A percentile compares a stretch with the other conserved stretches of the same genome.
Conservation (phyloP, 176 grass and related monocot genomes). For the Aegilops umbellulata region DNA sequence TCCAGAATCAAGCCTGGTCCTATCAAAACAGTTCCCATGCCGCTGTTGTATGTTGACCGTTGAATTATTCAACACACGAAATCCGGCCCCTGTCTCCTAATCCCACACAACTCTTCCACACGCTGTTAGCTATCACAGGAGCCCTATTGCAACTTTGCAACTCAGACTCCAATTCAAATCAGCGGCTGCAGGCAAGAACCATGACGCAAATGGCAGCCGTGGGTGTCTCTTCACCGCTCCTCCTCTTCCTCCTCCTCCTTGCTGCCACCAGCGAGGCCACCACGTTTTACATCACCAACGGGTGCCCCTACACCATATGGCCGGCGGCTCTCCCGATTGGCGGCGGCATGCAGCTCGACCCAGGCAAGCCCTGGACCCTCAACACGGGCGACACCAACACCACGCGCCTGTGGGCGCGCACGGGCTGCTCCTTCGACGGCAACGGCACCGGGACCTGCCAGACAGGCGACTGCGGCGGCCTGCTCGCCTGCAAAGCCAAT, state of each 20-base stretch:
- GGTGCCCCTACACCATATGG: not conserved
- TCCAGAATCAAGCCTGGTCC: no score
- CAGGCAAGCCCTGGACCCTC: not conserved
- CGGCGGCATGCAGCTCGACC: not conserved
- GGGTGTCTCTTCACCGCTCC: not conserved
- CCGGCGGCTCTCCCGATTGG: not conserved
- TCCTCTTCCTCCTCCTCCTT: not conserved
- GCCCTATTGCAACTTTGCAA: no score
- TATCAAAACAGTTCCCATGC: no score
- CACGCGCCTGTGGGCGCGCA: slow-evolving; percentile 11
- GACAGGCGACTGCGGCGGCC: not conserved
- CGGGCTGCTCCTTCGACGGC: not conserved
- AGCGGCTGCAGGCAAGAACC: not conserved
- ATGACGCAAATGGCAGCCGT: not conserved
- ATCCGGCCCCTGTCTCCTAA: no score
- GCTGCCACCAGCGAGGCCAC: not conserved
- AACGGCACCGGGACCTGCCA: not conserved
- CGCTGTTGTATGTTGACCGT: no score
- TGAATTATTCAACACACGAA: no score
- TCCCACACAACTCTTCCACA: no score
- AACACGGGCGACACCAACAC: not conserved
- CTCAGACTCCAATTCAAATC: no score
- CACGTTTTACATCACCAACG: not conserved
- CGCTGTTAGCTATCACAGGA: no score
- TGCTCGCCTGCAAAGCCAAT: not conserved